phyloP scores from a whole-genome alignment of 2,329 filamentous ascomycete genomes.

The Exophiala bonariae region DNA sequence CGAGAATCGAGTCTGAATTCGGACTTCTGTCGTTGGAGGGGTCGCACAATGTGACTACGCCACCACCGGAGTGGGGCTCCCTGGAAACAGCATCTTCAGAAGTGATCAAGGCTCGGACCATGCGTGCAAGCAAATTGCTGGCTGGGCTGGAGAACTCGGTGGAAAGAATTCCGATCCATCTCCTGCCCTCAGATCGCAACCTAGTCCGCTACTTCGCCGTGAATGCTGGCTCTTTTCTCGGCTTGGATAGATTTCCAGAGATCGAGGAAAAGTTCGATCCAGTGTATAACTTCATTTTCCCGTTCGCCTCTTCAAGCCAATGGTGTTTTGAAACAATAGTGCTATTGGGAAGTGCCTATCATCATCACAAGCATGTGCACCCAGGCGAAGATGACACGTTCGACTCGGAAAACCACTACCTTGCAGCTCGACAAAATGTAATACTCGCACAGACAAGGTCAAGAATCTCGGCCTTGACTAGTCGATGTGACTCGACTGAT shows the following conservation, averaged over 20 bases:
- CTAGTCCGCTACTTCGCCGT: conserved; percentile 19
- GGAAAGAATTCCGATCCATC: neutral
- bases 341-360: conserved; percentile 17
- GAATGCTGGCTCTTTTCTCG: conserved; percentile 16
- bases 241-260: conserved; percentile 13
- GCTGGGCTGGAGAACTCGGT: conserved; percentile 6
- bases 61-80: neutral
- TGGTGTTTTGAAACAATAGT: conserved; percentile 24
- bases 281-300: conserved; percentile 14
- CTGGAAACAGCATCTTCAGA: neutral
- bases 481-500: conserved; percentile 13
- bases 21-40: conserved; percentile 11
- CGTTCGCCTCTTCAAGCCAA: conserved; percentile 18
- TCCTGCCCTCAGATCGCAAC: conserved; percentile 12
- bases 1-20: conserved; percentile 14
- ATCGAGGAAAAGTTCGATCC: conserved; percentile 17
- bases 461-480: conserved; percentile 18
- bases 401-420: conserved; percentile 17
- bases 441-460: conserved; percentile 20
- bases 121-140: conserved; percentile 1
- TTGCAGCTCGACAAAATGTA: conserved; percentile 18
- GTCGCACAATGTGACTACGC: conserved; percentile 10
- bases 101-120: conserved; percentile 1
- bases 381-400: neutral
- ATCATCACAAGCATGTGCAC: conserved; percentile 5